A percentile compares a stretch with the other conserved stretches of the same genome.
These are phyloP conservation scores for Isatis tinctoria DNA, from an alignment of 345 rosid genomes.

Conservation along the genomic window DNA sequence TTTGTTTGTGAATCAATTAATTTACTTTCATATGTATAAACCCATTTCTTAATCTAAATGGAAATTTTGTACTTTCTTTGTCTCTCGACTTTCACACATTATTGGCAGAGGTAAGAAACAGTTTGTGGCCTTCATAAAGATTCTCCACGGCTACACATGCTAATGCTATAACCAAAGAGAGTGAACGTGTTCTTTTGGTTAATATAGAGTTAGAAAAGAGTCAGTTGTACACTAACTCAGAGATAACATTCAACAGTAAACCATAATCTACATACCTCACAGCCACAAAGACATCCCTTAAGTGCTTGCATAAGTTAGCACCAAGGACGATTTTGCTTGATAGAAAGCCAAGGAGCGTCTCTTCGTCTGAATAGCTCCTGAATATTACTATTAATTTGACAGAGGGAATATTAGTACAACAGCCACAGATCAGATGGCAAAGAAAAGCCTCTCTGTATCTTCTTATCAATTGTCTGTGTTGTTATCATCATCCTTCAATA, in stretches of 20 bases:
- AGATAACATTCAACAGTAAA: constrained; percentile 40
- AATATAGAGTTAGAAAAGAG: neutral
- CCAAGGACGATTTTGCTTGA: neutral
- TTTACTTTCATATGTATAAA: constrained; percentile 13
- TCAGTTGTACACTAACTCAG: constrained; percentile 47
- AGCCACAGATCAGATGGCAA: constrained; percentile 28
- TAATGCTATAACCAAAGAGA: neutral
- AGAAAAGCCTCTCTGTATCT: neutral
- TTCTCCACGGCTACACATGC: neutral
- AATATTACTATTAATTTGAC: neutral
- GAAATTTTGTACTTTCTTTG: neutral
- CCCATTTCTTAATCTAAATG: constrained; percentile 12
- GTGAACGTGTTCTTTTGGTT: neutral
- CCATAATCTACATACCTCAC: constrained; percentile 66
- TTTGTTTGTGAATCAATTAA: neutral
- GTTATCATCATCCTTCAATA: constrained; percentile 51
- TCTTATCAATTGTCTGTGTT: constrained; percentile 40
- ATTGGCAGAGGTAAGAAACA: neutral
- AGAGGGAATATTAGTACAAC: neutral
- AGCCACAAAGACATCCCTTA: constrained; percentile 19
- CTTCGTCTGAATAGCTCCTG: constrained; percentile 46
- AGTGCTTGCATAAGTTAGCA: neutral
- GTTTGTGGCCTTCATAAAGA: neutral
- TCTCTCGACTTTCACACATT: neutral
- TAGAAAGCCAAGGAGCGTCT: neutral